phyloP scores from a whole-genome alignment of 202 grass and related monocot species.

The Saccharum hybrid region DNA sequence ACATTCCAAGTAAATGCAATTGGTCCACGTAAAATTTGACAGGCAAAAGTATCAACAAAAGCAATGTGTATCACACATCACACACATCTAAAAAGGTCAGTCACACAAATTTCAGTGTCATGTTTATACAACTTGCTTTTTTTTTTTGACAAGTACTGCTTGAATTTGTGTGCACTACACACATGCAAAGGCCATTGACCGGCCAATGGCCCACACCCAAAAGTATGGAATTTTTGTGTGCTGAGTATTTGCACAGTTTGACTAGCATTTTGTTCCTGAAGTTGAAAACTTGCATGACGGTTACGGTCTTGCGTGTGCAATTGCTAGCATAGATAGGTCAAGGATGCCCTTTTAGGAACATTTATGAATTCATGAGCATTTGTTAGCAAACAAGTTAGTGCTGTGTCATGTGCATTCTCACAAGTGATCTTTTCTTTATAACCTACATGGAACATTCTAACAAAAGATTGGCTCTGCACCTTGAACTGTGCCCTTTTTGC shows the following conservation, averaged over 20 bases:
- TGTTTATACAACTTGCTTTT: background rate
- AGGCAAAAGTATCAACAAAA: background rate
- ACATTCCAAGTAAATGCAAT: no score
- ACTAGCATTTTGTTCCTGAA: background rate
- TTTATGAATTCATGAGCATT: constrained; percentile 12
- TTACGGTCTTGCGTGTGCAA: background rate
- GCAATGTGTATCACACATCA: background rate
- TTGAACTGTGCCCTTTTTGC: constrained; percentile 49
- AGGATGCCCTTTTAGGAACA: constrained; percentile 28
- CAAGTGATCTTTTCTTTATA: background rate
- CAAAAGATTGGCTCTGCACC: constrained; percentile 44
- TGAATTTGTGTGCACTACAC: background rate
- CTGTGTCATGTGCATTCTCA: constrained; percentile 14
- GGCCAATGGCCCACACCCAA: background rate
- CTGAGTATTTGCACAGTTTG: background rate
- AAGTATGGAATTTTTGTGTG: background rate
- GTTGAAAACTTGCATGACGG: background rate
- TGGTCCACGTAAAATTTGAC: background rate
- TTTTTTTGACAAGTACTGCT: background rate
- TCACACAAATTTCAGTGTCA: background rate
- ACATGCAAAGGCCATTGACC: background rate
- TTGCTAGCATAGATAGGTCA: constrained; percentile 28
- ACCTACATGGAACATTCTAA: constrained; percentile 43
- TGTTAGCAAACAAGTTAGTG: constrained; percentile 12
- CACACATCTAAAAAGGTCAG: background rate